Evolutionary conservation across 768 basidiomycete species (phyloP).

Genomic region (Gymnopilus junonius): DNA sequence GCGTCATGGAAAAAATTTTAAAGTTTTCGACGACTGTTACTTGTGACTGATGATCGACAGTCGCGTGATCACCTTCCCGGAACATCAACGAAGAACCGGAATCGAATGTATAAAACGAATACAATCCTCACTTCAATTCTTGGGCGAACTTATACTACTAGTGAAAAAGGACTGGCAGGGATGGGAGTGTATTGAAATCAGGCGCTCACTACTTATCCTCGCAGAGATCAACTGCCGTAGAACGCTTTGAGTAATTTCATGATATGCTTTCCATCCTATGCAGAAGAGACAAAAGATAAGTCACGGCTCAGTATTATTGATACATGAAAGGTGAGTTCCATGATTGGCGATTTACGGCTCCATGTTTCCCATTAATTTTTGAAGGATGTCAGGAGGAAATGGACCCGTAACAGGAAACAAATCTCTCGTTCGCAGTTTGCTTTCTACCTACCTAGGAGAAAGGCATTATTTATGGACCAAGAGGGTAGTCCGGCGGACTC

Average conservation of each 20-base stretch:
- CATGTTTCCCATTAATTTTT: too few species aligned
- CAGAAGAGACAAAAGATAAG: background rate
- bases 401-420: background rate
- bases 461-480: background rate
- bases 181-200: too few species aligned
- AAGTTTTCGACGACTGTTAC: background rate
- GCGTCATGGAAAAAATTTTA: too few species aligned
- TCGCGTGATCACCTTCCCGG: background rate
- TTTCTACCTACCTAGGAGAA: background rate
- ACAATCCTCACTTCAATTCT: too few species aligned
- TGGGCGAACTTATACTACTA: too few species aligned
- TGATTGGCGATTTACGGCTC: background rate
- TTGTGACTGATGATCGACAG: slow-evolving; percentile 3
- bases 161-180: too few species aligned
- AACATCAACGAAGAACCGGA: too few species aligned
- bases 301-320: too few species aligned
- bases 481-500: background rate
- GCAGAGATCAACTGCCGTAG: background rate
- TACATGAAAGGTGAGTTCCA: background rate
- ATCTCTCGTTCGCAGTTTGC: background rate
- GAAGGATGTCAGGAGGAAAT: background rate
- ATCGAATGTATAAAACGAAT: too few species aligned
- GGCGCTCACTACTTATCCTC: too few species aligned
- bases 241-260: too few species aligned
- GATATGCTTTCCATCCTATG: background rate